phyloP scores from a whole-genome alignment of 1,284 basidiomycete genomes.

The Grifola frondosa region DNA sequence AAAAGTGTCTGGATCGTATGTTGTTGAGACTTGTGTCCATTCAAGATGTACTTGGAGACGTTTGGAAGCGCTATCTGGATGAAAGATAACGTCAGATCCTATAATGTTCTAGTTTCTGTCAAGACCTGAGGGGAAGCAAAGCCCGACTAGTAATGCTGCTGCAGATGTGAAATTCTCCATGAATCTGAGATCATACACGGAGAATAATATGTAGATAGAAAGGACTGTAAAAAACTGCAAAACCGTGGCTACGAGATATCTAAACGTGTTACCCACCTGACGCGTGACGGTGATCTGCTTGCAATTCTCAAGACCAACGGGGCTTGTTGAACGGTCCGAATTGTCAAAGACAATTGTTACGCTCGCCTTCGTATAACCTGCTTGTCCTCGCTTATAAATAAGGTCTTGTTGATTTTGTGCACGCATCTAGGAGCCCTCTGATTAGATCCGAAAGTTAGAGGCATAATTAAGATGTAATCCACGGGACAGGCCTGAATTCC shows the following conservation, averaged over 20 bases:
- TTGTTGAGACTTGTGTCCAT: conserved; percentile 94
- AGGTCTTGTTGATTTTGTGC: conserved; percentile 96
- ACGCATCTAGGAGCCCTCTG: conserved; percentile 66
- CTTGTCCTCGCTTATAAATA: conserved; percentile 97
- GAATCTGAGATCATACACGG: no score
- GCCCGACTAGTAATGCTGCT: no score
- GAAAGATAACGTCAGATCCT: no score
- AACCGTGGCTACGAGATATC: neutral
- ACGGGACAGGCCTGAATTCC: neutral
- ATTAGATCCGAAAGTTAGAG: neutral
- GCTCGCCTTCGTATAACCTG: conserved; percentile 95
- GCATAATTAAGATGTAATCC: neutral
- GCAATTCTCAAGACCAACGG: conserved; percentile 80
- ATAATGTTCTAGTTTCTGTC: no score
- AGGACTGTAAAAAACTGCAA: no score
- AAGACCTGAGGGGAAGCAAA: no score
- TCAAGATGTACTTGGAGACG: conserved; percentile 94
- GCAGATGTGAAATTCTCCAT: no score
- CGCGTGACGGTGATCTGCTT: conserved; percentile 96
- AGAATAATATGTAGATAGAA: no score
- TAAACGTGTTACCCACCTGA: conserved; percentile 58
- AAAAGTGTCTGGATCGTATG: conserved; percentile 91
- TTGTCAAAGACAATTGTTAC: conserved; percentile 99
- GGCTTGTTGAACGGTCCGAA: conserved; percentile 86
- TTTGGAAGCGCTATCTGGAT: conserved; percentile 88